Evolutionary conservation across 169 alveolate species (phyloP).

Genomic region (Theileria parva): DNA sequence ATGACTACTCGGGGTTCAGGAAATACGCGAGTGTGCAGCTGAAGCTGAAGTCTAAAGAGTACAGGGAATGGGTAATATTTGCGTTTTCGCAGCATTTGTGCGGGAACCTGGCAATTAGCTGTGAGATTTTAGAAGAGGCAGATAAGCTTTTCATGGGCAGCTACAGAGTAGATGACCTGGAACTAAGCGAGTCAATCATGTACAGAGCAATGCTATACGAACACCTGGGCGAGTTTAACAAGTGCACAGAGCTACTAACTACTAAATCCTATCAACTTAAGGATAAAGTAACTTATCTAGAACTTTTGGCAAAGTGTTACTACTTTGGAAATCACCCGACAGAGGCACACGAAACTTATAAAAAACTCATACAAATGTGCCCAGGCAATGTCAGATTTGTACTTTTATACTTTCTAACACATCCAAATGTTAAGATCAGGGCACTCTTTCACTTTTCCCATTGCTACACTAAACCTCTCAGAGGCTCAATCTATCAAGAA

Average conservation of each 20-base stretch:
- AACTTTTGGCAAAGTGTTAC: conserved; percentile 16
- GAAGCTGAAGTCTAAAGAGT: conserved; percentile 20
- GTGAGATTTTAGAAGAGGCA: conserved; percentile 24
- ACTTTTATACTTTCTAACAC: conserved; percentile 37
- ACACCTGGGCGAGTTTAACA: conserved; percentile 23
- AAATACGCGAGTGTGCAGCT: conserved; percentile 14
- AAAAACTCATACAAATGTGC: conserved; percentile 22
- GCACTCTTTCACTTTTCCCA: conserved; percentile 19
- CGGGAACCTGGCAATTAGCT: conserved; percentile 29
- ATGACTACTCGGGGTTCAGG: conserved; percentile 28
- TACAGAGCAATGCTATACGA: conserved; percentile 48
- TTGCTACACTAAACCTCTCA: neutral
- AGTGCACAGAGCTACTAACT: conserved; percentile 24
- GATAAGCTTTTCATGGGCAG: conserved; percentile 12
- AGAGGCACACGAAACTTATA: conserved; percentile 26
- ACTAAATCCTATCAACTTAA: neutral
- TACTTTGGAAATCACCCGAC: neutral
- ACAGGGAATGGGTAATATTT: conserved; percentile 47
- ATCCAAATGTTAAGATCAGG: conserved; percentile 6
- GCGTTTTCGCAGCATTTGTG: conserved; percentile 57
- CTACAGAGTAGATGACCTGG: conserved; percentile 32
- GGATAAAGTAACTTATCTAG: conserved; percentile 27
- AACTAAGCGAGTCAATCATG: conserved; percentile 41
- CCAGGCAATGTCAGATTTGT: conserved; percentile 36
- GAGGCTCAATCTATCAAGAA: neutral